These are phyloP conservation scores for Dendrobium huoshanense DNA, from an alignment of 106 monocot genomes.

Conservation along the genomic window DNA sequence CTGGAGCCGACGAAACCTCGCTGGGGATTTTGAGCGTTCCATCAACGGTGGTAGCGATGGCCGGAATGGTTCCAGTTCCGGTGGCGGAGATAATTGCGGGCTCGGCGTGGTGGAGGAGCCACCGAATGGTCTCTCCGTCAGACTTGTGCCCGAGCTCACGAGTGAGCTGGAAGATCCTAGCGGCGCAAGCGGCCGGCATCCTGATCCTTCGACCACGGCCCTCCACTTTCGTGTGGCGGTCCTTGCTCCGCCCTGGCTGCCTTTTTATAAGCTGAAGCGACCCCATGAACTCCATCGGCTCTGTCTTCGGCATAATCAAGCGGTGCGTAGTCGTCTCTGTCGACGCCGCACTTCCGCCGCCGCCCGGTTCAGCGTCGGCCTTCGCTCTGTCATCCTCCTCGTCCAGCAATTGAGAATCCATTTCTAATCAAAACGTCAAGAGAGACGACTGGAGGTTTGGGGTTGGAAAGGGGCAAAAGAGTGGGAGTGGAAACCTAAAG, in stretches of 20 bases:
- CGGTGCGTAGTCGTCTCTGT: neutral
- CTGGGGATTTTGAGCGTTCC: too few species aligned
- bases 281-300: conserved; percentile 26
- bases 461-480: too few species aligned
- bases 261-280: conserved; percentile 14
- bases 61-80: conserved; percentile 33
- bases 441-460: too few species aligned
- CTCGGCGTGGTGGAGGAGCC: conserved; percentile 47
- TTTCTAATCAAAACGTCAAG: neutral
- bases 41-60: too few species aligned
- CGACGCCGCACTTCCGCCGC: neutral
- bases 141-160: conserved; percentile 53
- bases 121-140: conserved; percentile 47
- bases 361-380: neutral
- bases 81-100: conserved; percentile 49
- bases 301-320: conserved; percentile 30
- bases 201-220: conserved; percentile 46
- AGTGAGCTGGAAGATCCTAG: conserved; percentile 36
- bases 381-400: neutral
- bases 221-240: conserved; percentile 13
- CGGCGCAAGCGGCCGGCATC: conserved; percentile 40
- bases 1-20: neutral
- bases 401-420: neutral
- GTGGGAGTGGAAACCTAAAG: too few species aligned
- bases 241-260: conserved; percentile 17